A percentile compares a stretch with the other conserved stretches of the same genome.
Conservation (phyloP, 768 basidiomycete genomes). For the Cantharellus cinnabarinus region DNA sequence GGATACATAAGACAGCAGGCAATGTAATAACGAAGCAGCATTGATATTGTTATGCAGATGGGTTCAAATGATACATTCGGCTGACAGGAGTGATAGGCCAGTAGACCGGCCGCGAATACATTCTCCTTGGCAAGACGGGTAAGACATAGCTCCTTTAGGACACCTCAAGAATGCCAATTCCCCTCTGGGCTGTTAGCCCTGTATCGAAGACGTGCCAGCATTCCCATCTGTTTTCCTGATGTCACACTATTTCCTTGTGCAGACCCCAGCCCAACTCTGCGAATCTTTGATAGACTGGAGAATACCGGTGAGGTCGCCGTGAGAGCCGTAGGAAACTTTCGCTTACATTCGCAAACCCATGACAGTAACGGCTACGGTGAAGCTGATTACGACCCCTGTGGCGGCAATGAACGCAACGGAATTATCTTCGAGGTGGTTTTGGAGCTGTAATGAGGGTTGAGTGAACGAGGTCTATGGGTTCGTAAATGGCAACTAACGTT, state of each 20-base stretch:
- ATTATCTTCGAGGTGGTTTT: conserved; percentile 49
- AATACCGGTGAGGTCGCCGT: neutral
- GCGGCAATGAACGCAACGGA: conserved; percentile 56
- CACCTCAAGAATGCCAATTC: neutral
- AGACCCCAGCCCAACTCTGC: conserved; percentile 2
- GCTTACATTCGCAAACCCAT: neutral
- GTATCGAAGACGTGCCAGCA: neutral
- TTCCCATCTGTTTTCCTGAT: neutral
- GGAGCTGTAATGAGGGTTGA: conserved; percentile 27
- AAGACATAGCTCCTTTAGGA: neutral
- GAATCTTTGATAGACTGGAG: conserved; percentile 5
- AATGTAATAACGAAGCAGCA: no score
- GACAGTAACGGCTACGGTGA: neutral
- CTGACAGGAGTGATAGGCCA: no score
- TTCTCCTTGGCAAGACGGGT: no score
- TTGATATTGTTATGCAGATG: no score
- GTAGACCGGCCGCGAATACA: no score
- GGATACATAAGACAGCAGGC: no score
- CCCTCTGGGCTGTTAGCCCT: neutral
- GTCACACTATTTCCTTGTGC: neutral
- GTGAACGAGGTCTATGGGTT: neutral
- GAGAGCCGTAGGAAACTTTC: neutral
- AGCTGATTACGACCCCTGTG: conserved; percentile 33
- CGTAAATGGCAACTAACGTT: conserved; percentile 38
- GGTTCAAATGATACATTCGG: no score